Evolutionary conservation across 176 grass and related monocot species (phyloP), one percentile per base, ranked within the genome.

Genomic region (Oryza meridionalis): DNA sequence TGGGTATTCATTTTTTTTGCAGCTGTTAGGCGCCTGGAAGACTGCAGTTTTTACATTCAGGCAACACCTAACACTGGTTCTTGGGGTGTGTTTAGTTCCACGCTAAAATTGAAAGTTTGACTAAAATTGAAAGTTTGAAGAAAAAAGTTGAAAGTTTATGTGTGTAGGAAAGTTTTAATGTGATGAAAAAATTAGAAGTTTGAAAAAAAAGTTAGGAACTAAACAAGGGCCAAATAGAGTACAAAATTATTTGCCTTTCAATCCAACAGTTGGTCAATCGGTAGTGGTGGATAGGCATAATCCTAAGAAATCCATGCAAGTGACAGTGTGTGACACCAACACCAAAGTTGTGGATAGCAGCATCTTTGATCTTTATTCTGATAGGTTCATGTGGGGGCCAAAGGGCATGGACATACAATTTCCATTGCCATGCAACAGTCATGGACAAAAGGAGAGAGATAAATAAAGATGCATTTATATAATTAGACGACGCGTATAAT

Each of bases 281-380:
- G 17, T 11, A 4, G 43, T 32, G 73, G 22, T 9, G 65, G 82
- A 84, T 77, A 69, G 46, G 70, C 69, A 58, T 74, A 67, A 86
- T 86, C 69, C 68, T 66, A 73, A 72, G 13, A 85, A 65, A 85
- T 85, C 84, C 55, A 43, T 21, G 22, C 84, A 24, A 49, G n/a
- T 50, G 84, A 85, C 74, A 45, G 38, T 50, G 84, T 6, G 51
- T 31, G 76, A 70, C 67, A 31, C 68, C 68, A 86, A 27, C 84
- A 78, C 19, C 49, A 44, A 65, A 75, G 67, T 2, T 40, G 67
- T 71, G 58, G 84, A 80, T 73, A 51, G 55, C 27, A 63, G 77
- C 76, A 79, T 49, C 67, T 49, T 77, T 77, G 32, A 69, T 69
- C 82, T 77, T 79, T 86, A 26, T 40, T 86, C 84, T 27, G 77